These are phyloP conservation scores for Dendrobium huoshanense DNA, from an alignment of 106 monocot genomes.

Conservation along the genomic window DNA sequence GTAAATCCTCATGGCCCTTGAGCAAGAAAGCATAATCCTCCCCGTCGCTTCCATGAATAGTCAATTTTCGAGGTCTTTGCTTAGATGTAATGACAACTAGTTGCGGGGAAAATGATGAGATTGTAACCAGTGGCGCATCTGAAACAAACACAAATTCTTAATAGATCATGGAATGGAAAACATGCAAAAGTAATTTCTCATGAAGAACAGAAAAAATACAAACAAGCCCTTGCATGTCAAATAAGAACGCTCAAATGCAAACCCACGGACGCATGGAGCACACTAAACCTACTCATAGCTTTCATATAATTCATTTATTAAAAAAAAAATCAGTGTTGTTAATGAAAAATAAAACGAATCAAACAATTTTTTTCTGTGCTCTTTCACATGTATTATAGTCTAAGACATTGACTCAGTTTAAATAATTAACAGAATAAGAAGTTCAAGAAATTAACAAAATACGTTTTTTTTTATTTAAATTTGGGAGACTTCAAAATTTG, in stretches of 20 bases:
- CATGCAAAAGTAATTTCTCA: neutral
- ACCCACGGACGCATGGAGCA: neutral
- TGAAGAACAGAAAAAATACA: neutral
- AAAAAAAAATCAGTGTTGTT: too few species aligned
- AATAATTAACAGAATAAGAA: neutral
- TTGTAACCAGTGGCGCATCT: conserved; percentile 88
- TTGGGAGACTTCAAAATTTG: too few species aligned
- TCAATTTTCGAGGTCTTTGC: conserved; percentile 88
- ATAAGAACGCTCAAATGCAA: neutral
- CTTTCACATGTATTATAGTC: neutral
- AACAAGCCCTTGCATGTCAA: neutral
- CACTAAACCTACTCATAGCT: neutral
- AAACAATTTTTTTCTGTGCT: neutral
- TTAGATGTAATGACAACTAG: conserved; percentile 95
- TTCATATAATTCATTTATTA: neutral
- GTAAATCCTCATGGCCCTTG: conserved; percentile 95
- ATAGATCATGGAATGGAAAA: neutral
- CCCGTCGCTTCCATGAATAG: conserved; percentile 92
- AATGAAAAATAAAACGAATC: too few species aligned
- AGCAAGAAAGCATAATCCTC: conserved; percentile 94
- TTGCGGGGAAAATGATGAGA: conserved; percentile 83
- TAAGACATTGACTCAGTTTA: neutral
- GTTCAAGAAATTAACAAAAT: neutral
- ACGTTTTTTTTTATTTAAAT: too few species aligned
- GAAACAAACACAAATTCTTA: conserved; percentile 18